A percentile compares a stretch with the other conserved stretches of the same genome.
Evolutionary conservation across 2,329 filamentous ascomycete genomes (phyloP).

Genomic region (Aspergillus ibericus): DNA sequence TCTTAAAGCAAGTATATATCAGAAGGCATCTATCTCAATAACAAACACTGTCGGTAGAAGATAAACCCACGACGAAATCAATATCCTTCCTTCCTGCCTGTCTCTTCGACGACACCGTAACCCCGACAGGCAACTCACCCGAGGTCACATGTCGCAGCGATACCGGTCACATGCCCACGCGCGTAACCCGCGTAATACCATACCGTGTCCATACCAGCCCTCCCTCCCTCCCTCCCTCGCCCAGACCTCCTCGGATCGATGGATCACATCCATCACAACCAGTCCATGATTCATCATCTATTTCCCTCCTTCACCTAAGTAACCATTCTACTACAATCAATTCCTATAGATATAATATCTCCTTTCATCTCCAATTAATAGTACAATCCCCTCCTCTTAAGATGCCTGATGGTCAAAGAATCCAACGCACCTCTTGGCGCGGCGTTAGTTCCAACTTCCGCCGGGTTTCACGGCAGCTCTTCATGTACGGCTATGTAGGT

Average conservation of each 20-base stretch:
- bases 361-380: neutral
- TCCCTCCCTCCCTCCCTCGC: too few relatives aligned
- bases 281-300: neutral
- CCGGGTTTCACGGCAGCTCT: neutral
- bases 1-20: neutral
- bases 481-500: neutral
- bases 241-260: neutral
- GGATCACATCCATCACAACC: neutral
- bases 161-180: neutral
- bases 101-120: too few relatives aligned
- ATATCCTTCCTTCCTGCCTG: too few relatives aligned
- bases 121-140: conserved; percentile 1
- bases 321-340: neutral
- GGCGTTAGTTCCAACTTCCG: neutral
- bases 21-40: neutral
- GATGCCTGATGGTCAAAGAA: too few relatives aligned
- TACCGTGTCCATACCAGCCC: neutral
- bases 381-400: too few relatives aligned
- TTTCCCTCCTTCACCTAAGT: neutral
- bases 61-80: neutral
- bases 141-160: conserved; percentile 1
- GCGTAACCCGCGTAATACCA: neutral
- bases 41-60: neutral
- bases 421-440: too few relatives aligned
- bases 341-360: neutral